Conservation (phyloP, 2,329 filamentous ascomycete genomes). For the Aureobasidium sp. region DNA sequence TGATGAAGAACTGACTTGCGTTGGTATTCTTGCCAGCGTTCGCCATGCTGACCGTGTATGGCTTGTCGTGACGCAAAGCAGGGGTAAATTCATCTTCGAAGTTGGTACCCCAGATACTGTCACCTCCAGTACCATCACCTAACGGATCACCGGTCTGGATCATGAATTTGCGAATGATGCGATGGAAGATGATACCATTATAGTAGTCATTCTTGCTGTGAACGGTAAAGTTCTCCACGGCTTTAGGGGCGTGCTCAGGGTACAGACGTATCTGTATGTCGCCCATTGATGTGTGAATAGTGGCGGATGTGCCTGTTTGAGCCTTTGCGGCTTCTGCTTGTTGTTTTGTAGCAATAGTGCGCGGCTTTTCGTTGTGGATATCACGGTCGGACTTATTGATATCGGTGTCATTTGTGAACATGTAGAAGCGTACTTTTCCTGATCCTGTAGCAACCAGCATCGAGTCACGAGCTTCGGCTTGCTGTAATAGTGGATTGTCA, state of each 20-base stretch:
- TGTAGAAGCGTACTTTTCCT: conserved; percentile 89
- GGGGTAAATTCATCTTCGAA: conserved; percentile 87
- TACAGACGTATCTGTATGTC: conserved; percentile 92
- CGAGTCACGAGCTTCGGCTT: conserved; percentile 84
- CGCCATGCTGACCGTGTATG: conserved; percentile 95
- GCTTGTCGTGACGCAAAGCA: conserved; percentile 83
- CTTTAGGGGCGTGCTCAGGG: conserved; percentile 84
- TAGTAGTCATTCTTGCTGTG: conserved; percentile 89
- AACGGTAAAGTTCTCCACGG: conserved; percentile 95
- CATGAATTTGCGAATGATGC: conserved; percentile 98
- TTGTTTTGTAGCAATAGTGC: conserved; percentile 49
- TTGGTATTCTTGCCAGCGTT: conserved; percentile 95
- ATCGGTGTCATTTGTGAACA: conserved; percentile 89
- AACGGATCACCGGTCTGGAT: conserved; percentile 82
- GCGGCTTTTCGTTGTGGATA: conserved; percentile 90
- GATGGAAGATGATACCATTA: conserved; percentile 95
- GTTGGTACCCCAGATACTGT: conserved; percentile 86
- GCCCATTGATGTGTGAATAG: conserved; percentile 86
- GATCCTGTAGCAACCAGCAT: conserved; percentile 79
- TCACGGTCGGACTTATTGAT: conserved; percentile 79
- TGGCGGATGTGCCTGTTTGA: conserved; percentile 70
- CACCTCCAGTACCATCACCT: conserved; percentile 82
- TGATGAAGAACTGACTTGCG: conserved; percentile 96
- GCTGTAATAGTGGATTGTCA: conserved; percentile 83
- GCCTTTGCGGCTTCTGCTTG: conserved; percentile 46